Percentiles rank a stretch among this genome's conserved stretches.
Evolutionary conservation across 495 filamentous ascomycete genomes (phyloP).

Genomic region (Rhypophila decipiens): DNA sequence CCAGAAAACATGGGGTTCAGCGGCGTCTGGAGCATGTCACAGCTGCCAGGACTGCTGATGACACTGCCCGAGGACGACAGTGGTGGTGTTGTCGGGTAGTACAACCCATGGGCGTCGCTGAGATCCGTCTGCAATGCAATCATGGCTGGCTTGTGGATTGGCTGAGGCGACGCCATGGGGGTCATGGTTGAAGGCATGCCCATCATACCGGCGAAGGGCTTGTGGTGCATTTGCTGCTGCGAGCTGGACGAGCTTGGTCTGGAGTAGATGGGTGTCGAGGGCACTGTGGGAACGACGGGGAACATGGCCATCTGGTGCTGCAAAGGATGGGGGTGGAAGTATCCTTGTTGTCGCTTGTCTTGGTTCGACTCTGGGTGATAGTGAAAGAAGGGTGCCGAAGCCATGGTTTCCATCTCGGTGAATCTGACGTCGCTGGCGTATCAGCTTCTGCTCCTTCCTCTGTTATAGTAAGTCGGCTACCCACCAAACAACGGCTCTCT

Average conservation of each 20-base stretch:
- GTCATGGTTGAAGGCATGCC: constrained; percentile 56
- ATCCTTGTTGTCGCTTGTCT: constrained; percentile 72
- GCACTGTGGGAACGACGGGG: constrained; percentile 47
- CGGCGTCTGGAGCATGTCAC: constrained; percentile 73
- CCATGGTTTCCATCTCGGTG: constrained; percentile 38
- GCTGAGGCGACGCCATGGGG: constrained; percentile 71
- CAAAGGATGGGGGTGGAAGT: constrained; percentile 61
- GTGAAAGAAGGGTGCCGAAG: constrained; percentile 72
- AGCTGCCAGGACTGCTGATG: constrained; percentile 80
- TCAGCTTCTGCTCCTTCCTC: constrained; percentile 8
- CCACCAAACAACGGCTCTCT: constrained; percentile 15
- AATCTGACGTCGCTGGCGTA: constrained; percentile 14
- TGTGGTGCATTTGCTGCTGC: constrained; percentile 52
- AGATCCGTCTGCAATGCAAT: constrained; percentile 73
- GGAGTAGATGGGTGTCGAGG: constrained; percentile 67
- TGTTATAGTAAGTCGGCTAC: constrained; percentile 9
- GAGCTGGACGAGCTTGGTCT: constrained; percentile 60
- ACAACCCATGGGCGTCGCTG: constrained; percentile 57
- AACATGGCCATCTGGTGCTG: constrained; percentile 39
- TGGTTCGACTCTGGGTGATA: constrained; percentile 73
- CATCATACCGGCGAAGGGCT: constrained; percentile 48
- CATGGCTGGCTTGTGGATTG: constrained; percentile 64
- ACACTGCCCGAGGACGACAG: constrained; percentile 76
- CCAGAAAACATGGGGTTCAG: constrained; percentile 72
- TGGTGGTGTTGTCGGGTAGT: constrained; percentile 82